phyloP scores from a whole-genome alignment of 2,329 filamentous ascomycete genomes.

The Trichoderma sp. region DNA sequence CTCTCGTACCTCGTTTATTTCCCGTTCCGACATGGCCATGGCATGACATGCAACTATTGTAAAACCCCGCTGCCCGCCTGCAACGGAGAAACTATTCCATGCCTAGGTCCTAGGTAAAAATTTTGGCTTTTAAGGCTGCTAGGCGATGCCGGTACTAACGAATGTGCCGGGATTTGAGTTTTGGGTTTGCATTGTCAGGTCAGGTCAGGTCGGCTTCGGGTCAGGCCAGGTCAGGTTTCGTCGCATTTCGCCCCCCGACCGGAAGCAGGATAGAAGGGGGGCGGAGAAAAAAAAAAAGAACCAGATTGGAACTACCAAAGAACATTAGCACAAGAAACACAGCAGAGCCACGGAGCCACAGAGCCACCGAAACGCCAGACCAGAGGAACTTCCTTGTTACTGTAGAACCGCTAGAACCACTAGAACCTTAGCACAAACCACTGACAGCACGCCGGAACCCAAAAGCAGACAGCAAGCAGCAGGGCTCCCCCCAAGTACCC shows the following conservation, averaged over 20 bases:
- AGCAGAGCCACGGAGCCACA: background rate
- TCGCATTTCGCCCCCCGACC: background rate
- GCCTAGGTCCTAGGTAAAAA: background rate
- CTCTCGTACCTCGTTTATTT: background rate
- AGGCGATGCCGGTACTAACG: slow-evolving; percentile 13
- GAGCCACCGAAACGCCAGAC: background rate
- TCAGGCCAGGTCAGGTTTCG: background rate
- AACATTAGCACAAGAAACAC: background rate
- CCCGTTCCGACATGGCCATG: background rate
- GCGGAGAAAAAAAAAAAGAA: slow-evolving; percentile 12
- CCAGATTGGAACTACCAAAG: background rate
- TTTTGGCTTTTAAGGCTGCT: background rate
- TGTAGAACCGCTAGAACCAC: background rate
- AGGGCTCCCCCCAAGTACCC: background rate
- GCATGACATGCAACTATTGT: background rate
- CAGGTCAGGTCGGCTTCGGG: background rate
- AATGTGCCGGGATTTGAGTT: background rate
- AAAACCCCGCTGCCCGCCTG: background rate
- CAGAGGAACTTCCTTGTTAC: too few species aligned
- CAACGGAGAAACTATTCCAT: slow-evolving; percentile 12
- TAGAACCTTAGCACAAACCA: too few species aligned
- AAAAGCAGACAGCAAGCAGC: background rate
- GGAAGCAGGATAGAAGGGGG: slow-evolving; percentile 7
- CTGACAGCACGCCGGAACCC: background rate
- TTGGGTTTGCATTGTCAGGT: background rate